Evolutionary conservation across 257 asterid species (phyloP), one percentile per base, ranked within the genome.

Genomic region (Striga asiatica): DNA sequence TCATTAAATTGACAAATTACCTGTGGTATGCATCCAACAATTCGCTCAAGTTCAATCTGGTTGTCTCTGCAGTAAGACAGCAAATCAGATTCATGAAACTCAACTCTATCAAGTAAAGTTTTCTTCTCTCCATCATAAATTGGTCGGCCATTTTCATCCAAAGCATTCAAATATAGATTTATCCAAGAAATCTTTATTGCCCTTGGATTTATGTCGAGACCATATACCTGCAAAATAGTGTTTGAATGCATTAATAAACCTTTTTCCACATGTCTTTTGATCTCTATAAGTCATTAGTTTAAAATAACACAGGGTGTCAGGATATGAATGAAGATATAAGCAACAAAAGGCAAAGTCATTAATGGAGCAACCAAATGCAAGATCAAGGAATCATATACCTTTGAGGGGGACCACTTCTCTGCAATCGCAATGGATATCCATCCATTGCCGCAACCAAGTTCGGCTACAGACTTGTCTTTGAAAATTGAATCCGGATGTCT

Each of bases 1-100:
- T 48, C 66, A 31, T 34, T 20, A 28, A 27, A 23, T 65, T 46
- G 60, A 67, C 35, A 60, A 52, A 46, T 32, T 81, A 92, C 99
- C 99, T 88, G 99, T 4, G 97, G 99, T 68, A 92, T 92, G 85
- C 99, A 92, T 62, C 98, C 98, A 73, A 92, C 85, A 56, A 87
- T 92, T 58, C 97, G 67, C 71, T 92, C 98, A 61, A 92, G 94
- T 81, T 84, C 97, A 39, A 92, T 84, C 43, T 67, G 70, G 73
- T 92, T 73, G 66, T 88, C 85, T 78, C 76, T 78, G 85, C 97
- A 88, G 79, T 88, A 92, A 54, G 95, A 73, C 13, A 92, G 86
- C 80, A 92, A 68, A 72, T 92, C 98, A 56, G 98, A 87, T 76
- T 92, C 98, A 62, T 87, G 54, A 74, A 92, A 92, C 67, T 87